Evolutionary conservation across 1,284 basidiomycete genomes (phyloP).

Genomic region (Rhizoctonia solani): DNA sequence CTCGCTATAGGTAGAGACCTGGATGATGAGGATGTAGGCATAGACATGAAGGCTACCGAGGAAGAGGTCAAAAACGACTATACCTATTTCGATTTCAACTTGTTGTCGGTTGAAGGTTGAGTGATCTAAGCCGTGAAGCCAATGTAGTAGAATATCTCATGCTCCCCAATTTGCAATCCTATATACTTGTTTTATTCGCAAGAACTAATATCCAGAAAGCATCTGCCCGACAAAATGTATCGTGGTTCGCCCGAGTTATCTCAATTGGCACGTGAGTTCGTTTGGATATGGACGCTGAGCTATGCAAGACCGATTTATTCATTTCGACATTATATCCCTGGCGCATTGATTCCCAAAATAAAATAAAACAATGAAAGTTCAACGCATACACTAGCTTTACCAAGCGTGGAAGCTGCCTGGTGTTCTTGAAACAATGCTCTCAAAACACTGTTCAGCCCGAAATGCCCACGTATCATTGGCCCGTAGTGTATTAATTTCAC

Average conservation of each 20-base stretch:
- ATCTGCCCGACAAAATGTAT: too few relatives aligned
- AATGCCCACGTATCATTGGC: conserved; percentile 8
- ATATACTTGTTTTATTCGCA: too few relatives aligned
- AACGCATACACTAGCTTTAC: too few relatives aligned
- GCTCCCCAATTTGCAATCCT: too few relatives aligned
- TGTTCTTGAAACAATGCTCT: neutral
- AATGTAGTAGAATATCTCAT: neutral
- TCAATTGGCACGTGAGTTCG: too few relatives aligned
- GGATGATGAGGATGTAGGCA: neutral
- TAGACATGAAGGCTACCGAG: neutral
- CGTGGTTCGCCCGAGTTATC: too few relatives aligned
- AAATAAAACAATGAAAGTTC: too few relatives aligned
- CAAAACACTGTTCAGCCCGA: conserved; percentile 5
- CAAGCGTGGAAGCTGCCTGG: conserved; percentile 4
- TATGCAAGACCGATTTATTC: too few relatives aligned
- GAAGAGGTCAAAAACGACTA: neutral
- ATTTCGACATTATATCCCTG: too few relatives aligned
- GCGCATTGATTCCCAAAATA: too few relatives aligned
- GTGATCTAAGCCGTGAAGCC: neutral
- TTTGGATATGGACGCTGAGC: neutral
- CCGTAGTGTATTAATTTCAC: conserved; percentile 18
- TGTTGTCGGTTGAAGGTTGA: neutral
- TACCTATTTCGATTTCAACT: conserved; percentile 7
- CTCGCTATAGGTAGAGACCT: neutral
- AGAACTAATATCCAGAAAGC: too few relatives aligned